Percentiles rank a stretch among this genome's conserved stretches.
phyloP scores from a whole-genome alignment of 805 yeast genomes.

The Candida ovalis region DNA sequence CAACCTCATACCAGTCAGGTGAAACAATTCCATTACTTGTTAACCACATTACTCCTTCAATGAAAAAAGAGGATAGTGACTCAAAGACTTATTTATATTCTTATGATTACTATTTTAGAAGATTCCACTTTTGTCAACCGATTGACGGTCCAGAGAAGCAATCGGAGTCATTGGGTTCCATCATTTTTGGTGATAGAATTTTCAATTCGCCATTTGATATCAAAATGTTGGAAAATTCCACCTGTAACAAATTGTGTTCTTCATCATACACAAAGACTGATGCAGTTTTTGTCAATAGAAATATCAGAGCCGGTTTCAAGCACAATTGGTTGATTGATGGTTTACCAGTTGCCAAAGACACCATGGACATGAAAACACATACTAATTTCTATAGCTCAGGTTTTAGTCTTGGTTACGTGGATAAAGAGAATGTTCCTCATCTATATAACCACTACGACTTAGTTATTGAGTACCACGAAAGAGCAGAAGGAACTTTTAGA shows the following conservation, averaged over 20 bases:
- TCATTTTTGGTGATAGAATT: slow-evolving; percentile 92
- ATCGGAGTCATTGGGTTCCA: slow-evolving; percentile 87
- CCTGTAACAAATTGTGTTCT: slow-evolving; percentile 68
- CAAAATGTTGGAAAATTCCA: slow-evolving; percentile 67
- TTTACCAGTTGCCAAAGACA: slow-evolving; percentile 77
- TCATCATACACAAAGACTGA: slow-evolving; percentile 59
- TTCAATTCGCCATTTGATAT: slow-evolving; percentile 87
- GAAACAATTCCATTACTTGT: slow-evolving; percentile 77
- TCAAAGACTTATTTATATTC: slow-evolving; percentile 61
- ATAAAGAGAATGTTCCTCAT: slow-evolving; percentile 49
- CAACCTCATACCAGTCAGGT: slow-evolving; percentile 75
- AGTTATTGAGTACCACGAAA: slow-evolving; percentile 74
- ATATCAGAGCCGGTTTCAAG: slow-evolving; percentile 76
- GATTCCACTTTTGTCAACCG: slow-evolving; percentile 83
- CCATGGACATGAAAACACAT: slow-evolving; percentile 54
- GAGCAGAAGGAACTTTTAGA: slow-evolving; percentile 64
- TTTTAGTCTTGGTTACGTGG: slow-evolving; percentile 72
- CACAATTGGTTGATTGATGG: slow-evolving; percentile 96
- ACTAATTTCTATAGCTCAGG: slow-evolving; percentile 73
- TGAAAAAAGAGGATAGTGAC: slow-evolving; percentile 37
- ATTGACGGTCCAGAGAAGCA: slow-evolving; percentile 62
- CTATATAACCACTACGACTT: slow-evolving; percentile 81
- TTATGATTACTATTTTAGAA: slow-evolving; percentile 78
- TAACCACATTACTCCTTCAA: slow-evolving; percentile 84
- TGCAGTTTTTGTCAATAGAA: slow-evolving; percentile 69